Conservation (phyloP, 2,329 filamentous ascomycete genomes). For the Aaosphaeria pasadenensis region DNA sequence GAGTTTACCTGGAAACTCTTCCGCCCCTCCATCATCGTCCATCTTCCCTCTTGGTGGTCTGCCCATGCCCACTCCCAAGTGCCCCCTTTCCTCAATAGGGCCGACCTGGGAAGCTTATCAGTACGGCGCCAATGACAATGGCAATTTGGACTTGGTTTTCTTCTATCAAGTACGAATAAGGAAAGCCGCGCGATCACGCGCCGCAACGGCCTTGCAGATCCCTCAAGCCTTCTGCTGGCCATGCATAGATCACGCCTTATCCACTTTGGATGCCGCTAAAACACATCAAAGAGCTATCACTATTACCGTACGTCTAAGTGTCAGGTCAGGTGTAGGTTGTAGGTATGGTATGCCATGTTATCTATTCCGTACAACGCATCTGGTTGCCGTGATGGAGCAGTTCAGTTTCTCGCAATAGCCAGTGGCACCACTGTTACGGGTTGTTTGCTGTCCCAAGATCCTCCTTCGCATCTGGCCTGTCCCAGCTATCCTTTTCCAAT, state of each 20-base stretch:
- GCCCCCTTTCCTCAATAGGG: conserved; percentile 2
- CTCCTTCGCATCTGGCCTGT: conserved; percentile 68
- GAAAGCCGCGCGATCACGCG: conserved; percentile 32
- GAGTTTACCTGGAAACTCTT: conserved; percentile 13
- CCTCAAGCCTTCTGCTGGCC: not conserved
- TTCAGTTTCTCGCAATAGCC: not conserved
- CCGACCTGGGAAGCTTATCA: conserved; percentile 26
- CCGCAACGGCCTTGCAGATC: conserved; percentile 34
- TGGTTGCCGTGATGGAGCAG: not conserved
- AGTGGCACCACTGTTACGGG: conserved; percentile 5
- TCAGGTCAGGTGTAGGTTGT: too few species aligned
- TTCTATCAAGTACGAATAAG: conserved; percentile 15
- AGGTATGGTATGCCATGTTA: too few species aligned
- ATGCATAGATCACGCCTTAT: too few species aligned
- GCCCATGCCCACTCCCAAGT: conserved; percentile 5
- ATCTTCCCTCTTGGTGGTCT: conserved; percentile 2
- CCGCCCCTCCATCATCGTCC: conserved; percentile 12
- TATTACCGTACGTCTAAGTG: too few species aligned
- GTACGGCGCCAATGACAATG: conserved; percentile 1
- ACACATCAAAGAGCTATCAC: too few species aligned
- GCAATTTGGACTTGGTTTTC: not conserved
- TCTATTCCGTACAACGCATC: too few species aligned
- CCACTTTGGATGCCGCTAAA: too few species aligned
- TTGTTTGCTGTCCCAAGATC: conserved; percentile 49
- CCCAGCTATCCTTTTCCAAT: conserved; percentile 74